Conservation (phyloP, 306 rosid species). For the Begonia peltatifolia region DNA sequence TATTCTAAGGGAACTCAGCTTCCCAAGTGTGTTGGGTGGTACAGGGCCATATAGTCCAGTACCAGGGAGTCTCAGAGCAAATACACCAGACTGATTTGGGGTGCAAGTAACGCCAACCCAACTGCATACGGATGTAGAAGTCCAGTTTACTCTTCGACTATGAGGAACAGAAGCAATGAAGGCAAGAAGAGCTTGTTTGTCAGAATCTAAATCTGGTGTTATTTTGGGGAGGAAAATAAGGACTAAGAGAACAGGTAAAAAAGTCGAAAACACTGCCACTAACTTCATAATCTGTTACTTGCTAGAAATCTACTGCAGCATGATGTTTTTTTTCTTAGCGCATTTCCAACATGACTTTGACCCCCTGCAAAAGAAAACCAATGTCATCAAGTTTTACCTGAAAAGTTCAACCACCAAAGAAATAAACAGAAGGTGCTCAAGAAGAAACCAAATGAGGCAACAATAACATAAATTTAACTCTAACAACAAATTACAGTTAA, state of each 20-base stretch:
- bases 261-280: constrained; percentile 10
- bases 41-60: constrained; percentile 48
- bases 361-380: constrained; percentile 28
- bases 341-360: constrained; percentile 18
- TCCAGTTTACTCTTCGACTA: constrained; percentile 56
- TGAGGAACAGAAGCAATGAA: constrained; percentile 60
- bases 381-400: constrained; percentile 1
- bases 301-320: constrained; percentile 11
- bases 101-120: constrained; percentile 74
- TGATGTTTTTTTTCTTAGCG: constrained; percentile 2
- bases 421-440: too few relatives aligned
- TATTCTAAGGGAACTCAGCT: constrained; percentile 35
- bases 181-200: constrained; percentile 69
- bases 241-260: constrained; percentile 15
- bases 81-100: constrained; percentile 28
- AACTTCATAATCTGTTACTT: constrained; percentile 35
- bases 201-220: constrained; percentile 45
- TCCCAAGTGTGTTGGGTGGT: constrained; percentile 54
- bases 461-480: too few relatives aligned
- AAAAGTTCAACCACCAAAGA: too few relatives aligned
- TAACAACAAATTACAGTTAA: too few relatives aligned
- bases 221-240: constrained; percentile 17
- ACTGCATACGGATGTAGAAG: constrained; percentile 41
- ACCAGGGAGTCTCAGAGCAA: constrained; percentile 56
- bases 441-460: too few relatives aligned